phyloP scores from a whole-genome alignment of 2,329 filamentous ascomycete genomes.

The Aspergillus pseudonomiae region DNA sequence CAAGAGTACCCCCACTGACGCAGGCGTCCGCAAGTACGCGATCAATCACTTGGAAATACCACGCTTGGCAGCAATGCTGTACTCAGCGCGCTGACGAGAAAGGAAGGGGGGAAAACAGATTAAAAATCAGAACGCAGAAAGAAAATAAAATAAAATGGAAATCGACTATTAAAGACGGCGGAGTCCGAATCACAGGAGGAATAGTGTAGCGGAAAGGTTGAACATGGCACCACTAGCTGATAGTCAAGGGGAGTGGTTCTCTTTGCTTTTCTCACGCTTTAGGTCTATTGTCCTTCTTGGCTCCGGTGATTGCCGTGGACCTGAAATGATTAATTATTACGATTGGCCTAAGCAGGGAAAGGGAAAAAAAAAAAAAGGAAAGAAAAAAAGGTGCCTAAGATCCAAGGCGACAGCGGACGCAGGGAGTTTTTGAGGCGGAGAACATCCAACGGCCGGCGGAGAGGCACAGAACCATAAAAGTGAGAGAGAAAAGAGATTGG shows the following conservation, averaged over 20 bases:
- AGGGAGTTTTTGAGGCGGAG: slow-evolving; percentile 26
- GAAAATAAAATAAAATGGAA: neutral
- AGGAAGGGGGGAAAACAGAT: slow-evolving; percentile 4
- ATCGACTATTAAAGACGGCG: slow-evolving; percentile 13
- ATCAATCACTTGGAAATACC: slow-evolving; percentile 24
- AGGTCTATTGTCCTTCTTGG: slow-evolving; percentile 4
- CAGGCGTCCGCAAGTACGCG: slow-evolving; percentile 30
- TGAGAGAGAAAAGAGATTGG: slow-evolving; percentile 12
- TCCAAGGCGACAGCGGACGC: slow-evolving; percentile 21
- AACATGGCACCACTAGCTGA: slow-evolving; percentile 28
- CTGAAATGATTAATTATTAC: neutral
- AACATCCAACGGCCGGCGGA: slow-evolving; percentile 28
- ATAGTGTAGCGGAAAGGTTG: slow-evolving; percentile 22
- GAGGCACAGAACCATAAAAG: slow-evolving; percentile 14
- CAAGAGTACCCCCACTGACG: slow-evolving; percentile 25
- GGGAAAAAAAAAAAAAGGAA: neutral
- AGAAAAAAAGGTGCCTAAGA: slow-evolving; percentile 9
- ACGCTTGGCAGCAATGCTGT: slow-evolving; percentile 31
- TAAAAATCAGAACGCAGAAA: slow-evolving; percentile 1
- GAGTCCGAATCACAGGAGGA: slow-evolving; percentile 22
- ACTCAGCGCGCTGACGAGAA: slow-evolving; percentile 13
- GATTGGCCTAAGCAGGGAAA: neutral
- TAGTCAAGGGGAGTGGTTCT: slow-evolving; percentile 8
- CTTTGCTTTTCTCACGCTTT: slow-evolving; percentile 9
- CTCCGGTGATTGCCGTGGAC: slow-evolving; percentile 5